Evolutionary conservation across 2,329 filamentous ascomycete species (phyloP).

Genomic region (Teratosphaeria pseudoeucalypti): DNA sequence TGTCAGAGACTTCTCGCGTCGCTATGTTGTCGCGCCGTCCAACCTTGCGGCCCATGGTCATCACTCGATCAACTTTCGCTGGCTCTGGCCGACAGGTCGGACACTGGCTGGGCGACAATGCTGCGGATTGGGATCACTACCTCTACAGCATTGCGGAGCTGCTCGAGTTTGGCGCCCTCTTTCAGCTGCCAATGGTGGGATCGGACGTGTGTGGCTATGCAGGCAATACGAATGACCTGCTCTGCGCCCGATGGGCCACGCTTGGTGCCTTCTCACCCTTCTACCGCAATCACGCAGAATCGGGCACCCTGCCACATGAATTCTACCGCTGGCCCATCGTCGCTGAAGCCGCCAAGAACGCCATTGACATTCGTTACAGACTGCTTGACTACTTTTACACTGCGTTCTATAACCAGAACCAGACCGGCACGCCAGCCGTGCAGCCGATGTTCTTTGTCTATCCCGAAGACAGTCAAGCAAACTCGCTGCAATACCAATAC

Average conservation of each 20-base stretch:
- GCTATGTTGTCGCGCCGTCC: slow-evolving; percentile 57
- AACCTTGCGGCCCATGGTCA: slow-evolving; percentile 54
- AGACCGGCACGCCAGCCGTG: slow-evolving; percentile 54
- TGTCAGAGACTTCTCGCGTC: slow-evolving; percentile 54
- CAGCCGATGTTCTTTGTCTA: slow-evolving; percentile 66
- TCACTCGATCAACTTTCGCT: slow-evolving; percentile 67
- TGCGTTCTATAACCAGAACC: slow-evolving; percentile 49
- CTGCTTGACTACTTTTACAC: slow-evolving; percentile 77
- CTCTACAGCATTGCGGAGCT: slow-evolving; percentile 32
- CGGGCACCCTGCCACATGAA: slow-evolving; percentile 49
- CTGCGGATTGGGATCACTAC: slow-evolving; percentile 35
- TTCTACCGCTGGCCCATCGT: slow-evolving; percentile 61
- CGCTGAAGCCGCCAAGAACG: slow-evolving; percentile 53
- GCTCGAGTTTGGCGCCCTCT: slow-evolving; percentile 37
- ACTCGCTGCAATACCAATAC: slow-evolving; percentile 45
- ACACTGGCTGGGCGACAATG: slow-evolving; percentile 52
- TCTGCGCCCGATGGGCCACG: slow-evolving; percentile 66
- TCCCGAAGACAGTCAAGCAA: slow-evolving; percentile 45
- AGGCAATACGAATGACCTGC: slow-evolving; percentile 34
- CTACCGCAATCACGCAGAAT: slow-evolving; percentile 62
- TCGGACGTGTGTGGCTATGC: slow-evolving; percentile 69
- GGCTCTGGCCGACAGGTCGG: slow-evolving; percentile 54
- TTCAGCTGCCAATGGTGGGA: slow-evolving; percentile 40
- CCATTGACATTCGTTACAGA: slow-evolving; percentile 62
- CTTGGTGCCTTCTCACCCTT: slow-evolving; percentile 66